phyloP scores from a whole-genome alignment of 208 protist genomes.

The Trypanosoma rangeli region DNA sequence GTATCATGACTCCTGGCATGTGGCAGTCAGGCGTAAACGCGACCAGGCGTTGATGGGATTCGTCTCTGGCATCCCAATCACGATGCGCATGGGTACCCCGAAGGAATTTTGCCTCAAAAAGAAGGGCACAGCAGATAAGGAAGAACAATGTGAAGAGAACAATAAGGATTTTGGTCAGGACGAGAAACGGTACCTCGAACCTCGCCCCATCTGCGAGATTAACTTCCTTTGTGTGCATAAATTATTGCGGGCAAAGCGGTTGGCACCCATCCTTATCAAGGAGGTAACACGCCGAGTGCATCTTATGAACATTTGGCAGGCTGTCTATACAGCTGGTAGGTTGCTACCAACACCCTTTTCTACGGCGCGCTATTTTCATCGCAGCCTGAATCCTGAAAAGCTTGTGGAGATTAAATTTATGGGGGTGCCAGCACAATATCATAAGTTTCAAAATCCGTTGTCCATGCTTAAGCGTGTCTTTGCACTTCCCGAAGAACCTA shows the following conservation, averaged over 20 bases:
- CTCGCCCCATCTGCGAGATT: slow-evolving; percentile 96
- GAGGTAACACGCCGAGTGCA: slow-evolving; percentile 99
- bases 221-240: slow-evolving; percentile 99
- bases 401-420: slow-evolving; percentile 91
- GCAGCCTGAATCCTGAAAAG: slow-evolving; percentile 98
- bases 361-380: slow-evolving; percentile 95
- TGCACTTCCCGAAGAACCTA: slow-evolving; percentile 53
- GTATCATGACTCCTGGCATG: slow-evolving; percentile 95
- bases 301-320: slow-evolving; percentile 93
- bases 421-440: slow-evolving; percentile 46
- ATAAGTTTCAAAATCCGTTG: slow-evolving; percentile 86
- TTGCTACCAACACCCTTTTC: slow-evolving; percentile 96
- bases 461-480: slow-evolving; percentile 76
- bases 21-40: slow-evolving; percentile 93
- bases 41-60: slow-evolving; percentile 95
- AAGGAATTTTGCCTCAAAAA: slow-evolving; percentile 11
- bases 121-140: slow-evolving; percentile 1
- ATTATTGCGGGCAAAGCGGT: slow-evolving; percentile 94
- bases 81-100: slow-evolving; percentile 72
- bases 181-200: slow-evolving; percentile 30
- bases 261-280: slow-evolving; percentile 99
- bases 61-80: slow-evolving; percentile 96
- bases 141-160: background rate
- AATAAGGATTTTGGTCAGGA: slow-evolving; percentile 3
- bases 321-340: slow-evolving; percentile 98